Evolutionary conservation across 768 basidiomycete genomes (phyloP), one percentile per base, ranked within the genome.

Genomic region (Daedaleopsis sinensis): DNA sequence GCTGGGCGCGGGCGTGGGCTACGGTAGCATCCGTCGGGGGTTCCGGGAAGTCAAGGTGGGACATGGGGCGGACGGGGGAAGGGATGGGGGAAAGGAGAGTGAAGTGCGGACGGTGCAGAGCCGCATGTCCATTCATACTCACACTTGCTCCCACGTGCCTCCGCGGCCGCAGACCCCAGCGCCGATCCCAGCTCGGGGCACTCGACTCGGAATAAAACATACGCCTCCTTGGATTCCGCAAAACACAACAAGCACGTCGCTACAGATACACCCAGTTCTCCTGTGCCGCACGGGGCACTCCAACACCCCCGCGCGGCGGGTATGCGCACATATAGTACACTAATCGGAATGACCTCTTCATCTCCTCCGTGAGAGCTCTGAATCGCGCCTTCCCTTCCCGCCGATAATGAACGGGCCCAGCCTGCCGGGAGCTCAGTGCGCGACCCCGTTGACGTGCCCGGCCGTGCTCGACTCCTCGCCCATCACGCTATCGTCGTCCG

Each of bases 1-100:
- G 84, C 3, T 75, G 67, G 32, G 74, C 71, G 35, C 82, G 82
- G 21, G 89, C 89, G 50, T 80, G 77, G 5, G 76, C 77, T 27
- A 89, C 75, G 47, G 82, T 77, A 13, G 79, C 73, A 32, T 77
- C 74, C 0, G 88, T 90, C 7, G 89, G 87, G 3, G 87, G 87
- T 55, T 89, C 86, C 37, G 78, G 75, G 61, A 82, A 80, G 36
- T 62, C 35, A 54, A 71, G 59, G 54, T 55, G 43, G 58, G 65
- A 59, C 74, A 80, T 78, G 61, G 36, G 16, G 47, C 21, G 52
- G 21, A 42, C 39, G 11, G 39, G 18, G 39, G 18, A 42, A 18
- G 39, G 39, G 18, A 18, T 42, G 42, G 24, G 21, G 38, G 44
- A 32, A 32, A 32, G 36, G 42, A 23, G 23, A 38, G 35, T n/a